Evolutionary conservation across 2,329 filamentous ascomycete species (phyloP).

Genomic region (Botrytis hyacinthi): DNA sequence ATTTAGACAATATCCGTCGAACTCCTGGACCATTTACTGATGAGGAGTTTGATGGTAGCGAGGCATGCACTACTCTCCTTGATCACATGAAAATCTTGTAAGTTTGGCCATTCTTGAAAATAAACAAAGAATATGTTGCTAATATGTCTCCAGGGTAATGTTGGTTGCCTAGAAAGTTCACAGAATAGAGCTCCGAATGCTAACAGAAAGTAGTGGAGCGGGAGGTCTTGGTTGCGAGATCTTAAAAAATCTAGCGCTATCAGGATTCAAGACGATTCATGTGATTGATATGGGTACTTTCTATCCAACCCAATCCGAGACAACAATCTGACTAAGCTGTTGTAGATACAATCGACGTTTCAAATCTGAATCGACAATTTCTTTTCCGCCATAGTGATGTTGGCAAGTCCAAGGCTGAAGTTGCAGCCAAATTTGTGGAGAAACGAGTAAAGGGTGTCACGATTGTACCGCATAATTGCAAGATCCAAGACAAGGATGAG

Average conservation of each 20-base stretch:
- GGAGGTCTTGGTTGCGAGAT: conserved; percentile 96
- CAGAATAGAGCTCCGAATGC: not conserved
- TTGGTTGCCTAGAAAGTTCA: conserved; percentile 30
- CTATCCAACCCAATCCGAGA: not conserved
- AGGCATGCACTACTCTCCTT: conserved; percentile 54
- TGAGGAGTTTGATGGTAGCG: conserved; percentile 48
- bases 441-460: conserved; percentile 83
- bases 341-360: conserved; percentile 94
- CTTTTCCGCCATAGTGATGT: conserved; percentile 91
- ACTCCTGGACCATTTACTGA: conserved; percentile 80
- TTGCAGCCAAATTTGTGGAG: conserved; percentile 89
- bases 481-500: conserved; percentile 95
- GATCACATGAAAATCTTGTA: conserved; percentile 74
- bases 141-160: conserved; percentile 33
- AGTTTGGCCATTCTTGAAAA: conserved; percentile 23
- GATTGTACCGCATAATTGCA: conserved; percentile 91
- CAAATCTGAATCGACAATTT: conserved; percentile 96
- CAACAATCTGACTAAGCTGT: conserved; percentile 22
- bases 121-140: conserved; percentile 26
- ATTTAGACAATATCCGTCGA: conserved; percentile 77
- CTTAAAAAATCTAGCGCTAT: conserved; percentile 90
- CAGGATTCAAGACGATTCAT: conserved; percentile 94
- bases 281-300: conserved; percentile 92
- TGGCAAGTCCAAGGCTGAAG: conserved; percentile 88
- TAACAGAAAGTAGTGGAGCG: conserved; percentile 63